phyloP scores from a whole-genome alignment of 2,329 filamentous ascomycete genomes.

The Trematosphaeria pertusa region DNA sequence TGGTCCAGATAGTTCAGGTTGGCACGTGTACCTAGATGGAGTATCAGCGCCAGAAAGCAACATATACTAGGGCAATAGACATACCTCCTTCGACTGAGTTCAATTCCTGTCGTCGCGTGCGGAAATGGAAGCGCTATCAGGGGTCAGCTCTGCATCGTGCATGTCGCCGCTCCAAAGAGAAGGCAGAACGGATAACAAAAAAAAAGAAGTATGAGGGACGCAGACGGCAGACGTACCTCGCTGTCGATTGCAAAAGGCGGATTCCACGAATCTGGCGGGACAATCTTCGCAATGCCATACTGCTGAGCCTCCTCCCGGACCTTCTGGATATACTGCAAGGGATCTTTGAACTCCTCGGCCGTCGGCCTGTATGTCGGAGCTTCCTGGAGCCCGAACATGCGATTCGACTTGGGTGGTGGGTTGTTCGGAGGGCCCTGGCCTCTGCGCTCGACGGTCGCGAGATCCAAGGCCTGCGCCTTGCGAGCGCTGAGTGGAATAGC shows the following conservation, averaged over 20 bases:
- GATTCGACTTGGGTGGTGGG: constrained; percentile 76
- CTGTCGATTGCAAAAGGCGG: constrained; percentile 96
- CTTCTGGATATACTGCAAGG: constrained; percentile 90
- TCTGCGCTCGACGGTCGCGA: constrained; percentile 89
- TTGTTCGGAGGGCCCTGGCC: constrained; percentile 79
- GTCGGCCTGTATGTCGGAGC: constrained; percentile 91
- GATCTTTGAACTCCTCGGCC: constrained; percentile 93
- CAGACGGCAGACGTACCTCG: constrained; percentile 69
- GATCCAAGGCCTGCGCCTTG: constrained; percentile 74
- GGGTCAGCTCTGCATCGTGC: constrained; percentile 34
- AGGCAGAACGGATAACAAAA: too few relatives aligned
- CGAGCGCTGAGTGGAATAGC: constrained; percentile 69
- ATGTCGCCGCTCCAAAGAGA: too few relatives aligned
- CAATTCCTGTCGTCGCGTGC: constrained; percentile 92
- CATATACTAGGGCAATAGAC: constrained; percentile 40
- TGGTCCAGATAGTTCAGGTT: constrained; percentile 97
- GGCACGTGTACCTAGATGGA: constrained; percentile 78
- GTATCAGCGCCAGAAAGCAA: constrained; percentile 10
- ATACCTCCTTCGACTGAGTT: constrained; percentile 98
- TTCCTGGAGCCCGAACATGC: constrained; percentile 85
- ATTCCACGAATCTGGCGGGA: constrained; percentile 93
- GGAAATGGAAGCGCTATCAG: constrained; percentile 88
- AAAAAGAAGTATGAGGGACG: background rate
- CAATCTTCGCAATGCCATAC: constrained; percentile 94
- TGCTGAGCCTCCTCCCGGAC: constrained; percentile 85